Base-by-base conservation (phyloP, 225 moss, liverwort and hornwort species). In the Marchantia polymorpha region DNA sequence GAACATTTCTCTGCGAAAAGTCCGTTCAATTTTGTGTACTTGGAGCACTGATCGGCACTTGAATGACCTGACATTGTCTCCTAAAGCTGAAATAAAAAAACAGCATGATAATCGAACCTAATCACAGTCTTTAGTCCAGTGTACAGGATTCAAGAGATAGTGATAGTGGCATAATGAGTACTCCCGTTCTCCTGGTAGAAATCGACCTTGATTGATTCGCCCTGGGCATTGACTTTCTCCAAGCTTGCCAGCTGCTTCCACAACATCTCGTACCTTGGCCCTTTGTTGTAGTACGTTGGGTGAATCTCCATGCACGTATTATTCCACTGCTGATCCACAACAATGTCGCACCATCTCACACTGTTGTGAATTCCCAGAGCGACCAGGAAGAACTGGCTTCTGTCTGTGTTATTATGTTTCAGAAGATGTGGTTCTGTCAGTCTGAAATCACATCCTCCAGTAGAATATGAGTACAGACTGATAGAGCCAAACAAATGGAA, bases 341-440 rank as follows among this genome's bases (percentile, higher is more conserved):
- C 82, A 67, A 78, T 51, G 31, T 77, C 82, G 27, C 77, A 69
- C 78, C 78, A 82, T 23, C 68, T 63, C 82, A 70, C 46, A 66
- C 39, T 60, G 78, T 82, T 71, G 77, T 82, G 77, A 8, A 78
- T 66, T 64, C 82, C 82, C 39, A 78, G 12, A 58, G 65, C 68
- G 30, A 77, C 78, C 50, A 69, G 26, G 77, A 69, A 75, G 61
- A 55, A 77, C 11, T 78, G 70, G 58, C 58, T 69, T n/a, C n/a
- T n/a, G n/a, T n/a, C n/a, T 39, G 39, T 39, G 39, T 39, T 2
- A 39, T 39, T 39, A 39, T 5, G 39, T 39, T 2, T 39, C 3
- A 39, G 39, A 39, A 39, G 39, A 39, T 39, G 5, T 39, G 39
- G 39, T 39, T 39, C 5, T 39, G 5, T 39, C 39, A 2, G 39